phyloP scores from a whole-genome alignment of 495 filamentous ascomycete genomes.

The Penicillium coffeae region DNA sequence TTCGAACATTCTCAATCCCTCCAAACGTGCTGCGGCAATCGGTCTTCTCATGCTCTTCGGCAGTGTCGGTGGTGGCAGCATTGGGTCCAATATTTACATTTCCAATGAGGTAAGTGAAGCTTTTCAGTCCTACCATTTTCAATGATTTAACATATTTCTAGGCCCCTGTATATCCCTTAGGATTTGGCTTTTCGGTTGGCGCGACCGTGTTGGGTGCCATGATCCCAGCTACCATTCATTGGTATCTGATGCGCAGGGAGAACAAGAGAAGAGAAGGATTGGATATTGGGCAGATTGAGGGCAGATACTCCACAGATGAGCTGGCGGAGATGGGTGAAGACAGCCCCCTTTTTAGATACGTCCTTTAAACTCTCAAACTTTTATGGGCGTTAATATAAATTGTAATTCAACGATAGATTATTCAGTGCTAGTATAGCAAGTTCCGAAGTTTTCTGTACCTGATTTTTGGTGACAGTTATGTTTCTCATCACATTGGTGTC shows the following conservation, averaged over 20 bases:
- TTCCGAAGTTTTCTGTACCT: too few species aligned
- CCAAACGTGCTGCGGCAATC: constrained; percentile 3
- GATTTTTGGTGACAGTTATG: not conserved
- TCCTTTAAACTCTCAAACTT: not conserved
- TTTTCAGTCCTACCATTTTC: not conserved
- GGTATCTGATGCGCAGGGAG: constrained; percentile 2
- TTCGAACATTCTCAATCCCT: constrained; percentile 3
- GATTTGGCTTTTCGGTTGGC: constrained; percentile 6
- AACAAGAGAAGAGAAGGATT: not conserved
- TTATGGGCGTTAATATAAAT: too few species aligned
- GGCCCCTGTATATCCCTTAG: constrained; percentile 8
- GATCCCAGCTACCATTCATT: constrained; percentile 1
- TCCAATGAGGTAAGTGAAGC: constrained; percentile 4
- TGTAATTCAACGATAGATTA: too few species aligned
- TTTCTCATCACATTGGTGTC: too few species aligned
- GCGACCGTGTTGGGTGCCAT: constrained; percentile 1
- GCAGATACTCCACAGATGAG: not conserved
- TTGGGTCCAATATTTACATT: constrained; percentile 12
- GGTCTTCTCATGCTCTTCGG: constrained; percentile 3
- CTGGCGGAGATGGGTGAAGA: constrained; percentile 1
- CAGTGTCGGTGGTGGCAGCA: constrained; percentile 1
- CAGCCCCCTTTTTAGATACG: constrained; percentile 3
- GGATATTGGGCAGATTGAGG: not conserved
- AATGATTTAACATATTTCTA: not conserved
- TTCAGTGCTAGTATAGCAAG: too few species aligned